Conservation (phyloP, 2,329 filamentous ascomycete genomes). For the Periconia sp. region DNA sequence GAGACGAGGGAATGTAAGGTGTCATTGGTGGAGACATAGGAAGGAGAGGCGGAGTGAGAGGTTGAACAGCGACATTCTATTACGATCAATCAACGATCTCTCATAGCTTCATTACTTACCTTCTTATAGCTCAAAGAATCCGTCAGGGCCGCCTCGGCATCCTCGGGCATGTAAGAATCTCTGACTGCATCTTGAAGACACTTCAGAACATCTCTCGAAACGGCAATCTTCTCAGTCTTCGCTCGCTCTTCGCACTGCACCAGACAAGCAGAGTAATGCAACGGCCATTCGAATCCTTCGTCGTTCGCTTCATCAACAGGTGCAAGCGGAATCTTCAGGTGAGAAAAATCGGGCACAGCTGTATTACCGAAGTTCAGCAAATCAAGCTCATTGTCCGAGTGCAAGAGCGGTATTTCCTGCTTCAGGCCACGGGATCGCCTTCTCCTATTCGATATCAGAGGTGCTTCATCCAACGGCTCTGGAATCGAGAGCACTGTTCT, state of each 20-base stretch:
- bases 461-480: background rate
- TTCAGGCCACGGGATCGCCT: conserved; percentile 40
- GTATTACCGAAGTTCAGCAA: conserved; percentile 45
- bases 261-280: conserved; percentile 37
- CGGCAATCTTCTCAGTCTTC: conserved; percentile 46
- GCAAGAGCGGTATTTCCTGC: conserved; percentile 55
- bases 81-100: conserved; percentile 18
- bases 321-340: conserved; percentile 44
- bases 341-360: conserved; percentile 29
- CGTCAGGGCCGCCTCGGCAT: conserved; percentile 26
- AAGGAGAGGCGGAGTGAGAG: conserved; percentile 56
- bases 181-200: conserved; percentile 45
- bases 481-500: conserved; percentile 20
- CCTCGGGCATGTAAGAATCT: conserved; percentile 23
- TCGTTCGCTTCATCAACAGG: conserved; percentile 48
- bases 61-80: conserved; percentile 35
- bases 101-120: conserved; percentile 22
- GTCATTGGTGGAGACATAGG: conserved; percentile 49
- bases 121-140: conserved; percentile 21
- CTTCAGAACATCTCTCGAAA: conserved; percentile 41
- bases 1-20: conserved; percentile 49
- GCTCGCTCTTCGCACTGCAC: conserved; percentile 24
- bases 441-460: conserved; percentile 12
- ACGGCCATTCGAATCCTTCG: conserved; percentile 51
- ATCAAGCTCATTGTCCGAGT: conserved; percentile 54